Base-by-base conservation (phyloP, 306 rosid species). In the Gastrolobium bilobum region DNA sequence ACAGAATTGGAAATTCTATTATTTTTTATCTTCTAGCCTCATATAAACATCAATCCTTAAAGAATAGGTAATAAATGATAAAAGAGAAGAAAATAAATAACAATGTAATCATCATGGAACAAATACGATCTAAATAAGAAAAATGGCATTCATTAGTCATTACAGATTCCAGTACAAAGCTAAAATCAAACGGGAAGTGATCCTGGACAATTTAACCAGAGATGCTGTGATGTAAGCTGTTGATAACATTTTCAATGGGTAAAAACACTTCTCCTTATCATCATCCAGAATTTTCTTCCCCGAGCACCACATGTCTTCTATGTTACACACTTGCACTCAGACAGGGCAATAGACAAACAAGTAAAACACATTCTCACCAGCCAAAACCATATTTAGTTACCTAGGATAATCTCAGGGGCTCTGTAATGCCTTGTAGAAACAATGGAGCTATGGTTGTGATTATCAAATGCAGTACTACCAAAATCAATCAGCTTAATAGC, bases 401-500 rank as follows among this genome's bases (percentile, higher is more conserved):
- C 98, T 94, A 94, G 86, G 77, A 94, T 92, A 78, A 92, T 82
- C 94, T 94, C 98, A 81, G 97, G 98, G 87, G 97, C 97, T 87
- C 97, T 87, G 92, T 94, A 94, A 90, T 94, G 98, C 88, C 98
- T 90, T 77, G 97, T 94, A 82, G 90, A 90, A 84, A 94, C 97
- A 90, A 89, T 88, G 90, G 98, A 92, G 95, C 93, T 89, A 88
- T 89, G 98, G 51, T 70, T 88, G 90, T 94, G 91, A 87, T 89
- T 88, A 81, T 91, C 98, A 90, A 66, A 88, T 72, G 92, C 94
- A 78, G 98, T 80, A 90, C 98, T 94, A 86, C 98, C 98, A 87
- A 94, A 94, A 92, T 94, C 98, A 88, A 94, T 94, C 94, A 94
- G 96, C 96, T 94, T 94, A 92, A 94, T 92, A 87, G 97, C 97